A percentile compares a stretch with the other conserved stretches of the same genome.
Conservation (phyloP, 129 eudicot genomes). For the Flaveria ramosissima region DNA sequence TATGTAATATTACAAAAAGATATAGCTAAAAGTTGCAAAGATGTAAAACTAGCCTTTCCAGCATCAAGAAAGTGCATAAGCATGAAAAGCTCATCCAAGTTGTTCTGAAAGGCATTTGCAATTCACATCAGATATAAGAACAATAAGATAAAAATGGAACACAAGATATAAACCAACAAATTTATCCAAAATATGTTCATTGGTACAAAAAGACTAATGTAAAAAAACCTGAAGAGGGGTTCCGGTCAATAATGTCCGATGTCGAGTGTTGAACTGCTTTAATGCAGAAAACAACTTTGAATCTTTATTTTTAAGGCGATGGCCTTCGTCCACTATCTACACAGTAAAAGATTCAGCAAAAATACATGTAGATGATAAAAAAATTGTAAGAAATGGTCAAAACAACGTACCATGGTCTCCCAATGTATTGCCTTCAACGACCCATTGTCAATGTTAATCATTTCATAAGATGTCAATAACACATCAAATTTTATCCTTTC, state of each 20-base stretch:
- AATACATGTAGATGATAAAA: not conserved
- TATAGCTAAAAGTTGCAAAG: constrained; percentile 16
- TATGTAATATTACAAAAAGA: constrained; percentile 9
- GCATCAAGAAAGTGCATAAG: constrained; percentile 99
- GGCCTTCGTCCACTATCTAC: constrained; percentile 99
- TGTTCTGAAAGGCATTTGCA: constrained; percentile 63
- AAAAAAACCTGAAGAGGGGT: constrained; percentile 96
- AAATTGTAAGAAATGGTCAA: not conserved
- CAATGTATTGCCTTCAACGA: constrained; percentile 86
- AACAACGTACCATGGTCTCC: constrained; percentile 83
- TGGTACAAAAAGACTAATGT: not conserved
- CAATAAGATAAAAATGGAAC: not conserved
- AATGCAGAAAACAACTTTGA: constrained; percentile 78
- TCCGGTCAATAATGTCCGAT: constrained; percentile 90
- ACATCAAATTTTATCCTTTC: constrained; percentile 93
- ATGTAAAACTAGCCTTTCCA: constrained; percentile 66
- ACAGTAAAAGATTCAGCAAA: constrained; percentile 25
- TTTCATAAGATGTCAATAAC: constrained; percentile 90
- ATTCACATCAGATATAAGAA: not conserved
- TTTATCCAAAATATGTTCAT: not conserved
- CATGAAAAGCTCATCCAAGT: constrained; percentile 98
- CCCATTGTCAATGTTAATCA: constrained; percentile 79
- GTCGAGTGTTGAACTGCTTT: constrained; percentile 74
- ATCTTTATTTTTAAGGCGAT: constrained; percentile 93
- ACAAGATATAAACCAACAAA: constrained; percentile 1